Evolutionary conservation across 768 basidiomycete species (phyloP), one percentile per base, ranked within the genome.

Genomic region (Auriscalpium orientale): DNA sequence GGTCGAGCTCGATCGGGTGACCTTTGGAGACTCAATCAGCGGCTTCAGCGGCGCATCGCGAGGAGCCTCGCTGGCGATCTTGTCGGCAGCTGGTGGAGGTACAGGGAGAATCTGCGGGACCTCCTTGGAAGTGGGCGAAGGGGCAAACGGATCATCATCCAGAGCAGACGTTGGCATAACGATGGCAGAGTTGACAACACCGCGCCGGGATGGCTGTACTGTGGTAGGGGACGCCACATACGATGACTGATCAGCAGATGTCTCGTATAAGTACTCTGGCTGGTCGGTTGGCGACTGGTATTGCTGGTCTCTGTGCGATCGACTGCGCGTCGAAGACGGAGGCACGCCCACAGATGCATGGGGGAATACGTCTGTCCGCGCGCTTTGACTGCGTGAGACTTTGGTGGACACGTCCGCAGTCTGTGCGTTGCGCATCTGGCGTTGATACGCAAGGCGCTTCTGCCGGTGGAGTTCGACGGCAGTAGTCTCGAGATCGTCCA

Each of bases 391-490:
- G 21, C 82, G 74, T 0, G 77, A 61, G 28, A 76, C 68, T 57
- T 69, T 69, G 36, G 57, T 55, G 49, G 62, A 56, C 33, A 67
- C 60, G 13, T 68, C 74, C 1, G 71, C 70, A 28, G 28, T 28
- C 1, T 76, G 75, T 16, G 74, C 71, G 28, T 79, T 77, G 53
- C 79, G 82, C 86, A 91, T 88, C 71, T 91, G 89, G 52, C 77
- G 78, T 71, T 90, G 87, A 67, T 91, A 91, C 3, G 84, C 85
- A 21, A 87, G 76, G 28, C 88, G 78, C 76, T 94, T 94, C 73
- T 82, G 78, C 61, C 86, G 84, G 67, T 95, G 91, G 64, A 88
- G 85, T 56, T 91, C 89, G 73, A 91, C 83, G 12, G 94, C 91
- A 40, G 82, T 72, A 1, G 71, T 71, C 70, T 98, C 94, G 28